Evolutionary conservation across 75 land plant species (phyloP).

Genomic region (Larix kaempferi): DNA sequence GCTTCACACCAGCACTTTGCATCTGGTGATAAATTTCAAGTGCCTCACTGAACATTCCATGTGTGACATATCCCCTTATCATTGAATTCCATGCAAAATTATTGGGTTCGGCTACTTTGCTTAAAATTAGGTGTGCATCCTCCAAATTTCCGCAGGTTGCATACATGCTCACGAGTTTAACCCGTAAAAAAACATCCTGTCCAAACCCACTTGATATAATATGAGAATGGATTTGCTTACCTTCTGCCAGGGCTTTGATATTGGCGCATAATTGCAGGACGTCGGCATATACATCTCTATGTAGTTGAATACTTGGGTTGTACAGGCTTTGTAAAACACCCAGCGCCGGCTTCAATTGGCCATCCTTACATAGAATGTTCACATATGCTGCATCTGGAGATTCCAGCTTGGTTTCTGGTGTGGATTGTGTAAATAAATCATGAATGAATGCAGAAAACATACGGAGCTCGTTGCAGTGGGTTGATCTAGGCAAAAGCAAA

Average conservation of each 20-base stretch:
- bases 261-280: slow-evolving; percentile 43
- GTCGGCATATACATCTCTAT: slow-evolving; percentile 30
- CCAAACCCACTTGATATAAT: slow-evolving; percentile 27
- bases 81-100: slow-evolving; percentile 30
- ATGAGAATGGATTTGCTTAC: slow-evolving; percentile 33
- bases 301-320: no score
- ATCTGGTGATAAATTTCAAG: slow-evolving; percentile 21
- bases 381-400: no score
- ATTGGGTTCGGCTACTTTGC: slow-evolving; percentile 9
- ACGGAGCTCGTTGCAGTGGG: no score
- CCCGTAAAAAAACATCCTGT: slow-evolving; percentile 24
- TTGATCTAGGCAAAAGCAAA: no score
- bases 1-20: slow-evolving; percentile 16
- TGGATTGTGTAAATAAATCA: no score
- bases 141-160: background rate
- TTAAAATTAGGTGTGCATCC: background rate
- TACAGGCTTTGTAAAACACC: no score
- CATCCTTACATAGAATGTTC: no score
- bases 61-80: slow-evolving; percentile 30
- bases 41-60: slow-evolving; percentile 21
- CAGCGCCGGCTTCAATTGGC: no score
- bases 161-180: slow-evolving; percentile 6
- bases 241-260: slow-evolving; percentile 23
- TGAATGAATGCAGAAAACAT: no score
- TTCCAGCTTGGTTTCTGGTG: no score